Evolutionary conservation across 768 basidiomycete genomes (phyloP).

Genomic region (Serendipita vermifera): DNA sequence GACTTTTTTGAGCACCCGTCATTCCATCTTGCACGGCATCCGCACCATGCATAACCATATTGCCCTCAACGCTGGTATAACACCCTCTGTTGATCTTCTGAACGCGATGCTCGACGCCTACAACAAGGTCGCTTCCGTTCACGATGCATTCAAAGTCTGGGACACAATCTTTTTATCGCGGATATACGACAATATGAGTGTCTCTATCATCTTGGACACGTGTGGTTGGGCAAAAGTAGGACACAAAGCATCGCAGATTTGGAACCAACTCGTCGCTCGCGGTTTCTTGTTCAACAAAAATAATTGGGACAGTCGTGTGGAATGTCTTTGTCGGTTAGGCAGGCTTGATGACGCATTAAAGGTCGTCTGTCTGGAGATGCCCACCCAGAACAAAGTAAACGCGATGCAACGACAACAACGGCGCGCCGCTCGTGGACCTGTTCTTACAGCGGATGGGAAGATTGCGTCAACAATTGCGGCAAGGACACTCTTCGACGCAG

Average conservation of each 20-base stretch:
- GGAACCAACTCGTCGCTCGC: constrained; percentile 36
- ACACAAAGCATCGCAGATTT: constrained; percentile 41
- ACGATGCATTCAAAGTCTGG: constrained; percentile 68
- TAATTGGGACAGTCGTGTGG: constrained; percentile 74
- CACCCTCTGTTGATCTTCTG: constrained; percentile 56
- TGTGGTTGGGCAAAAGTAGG: constrained; percentile 52
- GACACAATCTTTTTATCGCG: constrained; percentile 51
- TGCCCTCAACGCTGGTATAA: constrained; percentile 63
- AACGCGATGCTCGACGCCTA: constrained; percentile 87
- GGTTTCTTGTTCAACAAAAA: constrained; percentile 44
- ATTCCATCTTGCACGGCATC: constrained; percentile 25
- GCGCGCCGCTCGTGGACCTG: not conserved
- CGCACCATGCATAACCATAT: constrained; percentile 61
- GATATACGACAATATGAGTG: constrained; percentile 44
- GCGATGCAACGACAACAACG: not conserved
- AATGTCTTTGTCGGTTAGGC: constrained; percentile 68
- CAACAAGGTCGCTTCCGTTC: constrained; percentile 58
- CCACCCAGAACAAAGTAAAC: not conserved
- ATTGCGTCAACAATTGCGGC: not conserved
- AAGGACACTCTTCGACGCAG: not conserved
- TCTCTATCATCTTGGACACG: constrained; percentile 77
- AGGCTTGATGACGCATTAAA: constrained; percentile 53
- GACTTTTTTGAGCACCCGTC: not conserved
- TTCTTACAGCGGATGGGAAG: not conserved
- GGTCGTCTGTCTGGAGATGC: constrained; percentile 53